phyloP scores from a whole-genome alignment of 2,329 filamentous ascomycete genomes.

The Exophiala alcalophila region DNA sequence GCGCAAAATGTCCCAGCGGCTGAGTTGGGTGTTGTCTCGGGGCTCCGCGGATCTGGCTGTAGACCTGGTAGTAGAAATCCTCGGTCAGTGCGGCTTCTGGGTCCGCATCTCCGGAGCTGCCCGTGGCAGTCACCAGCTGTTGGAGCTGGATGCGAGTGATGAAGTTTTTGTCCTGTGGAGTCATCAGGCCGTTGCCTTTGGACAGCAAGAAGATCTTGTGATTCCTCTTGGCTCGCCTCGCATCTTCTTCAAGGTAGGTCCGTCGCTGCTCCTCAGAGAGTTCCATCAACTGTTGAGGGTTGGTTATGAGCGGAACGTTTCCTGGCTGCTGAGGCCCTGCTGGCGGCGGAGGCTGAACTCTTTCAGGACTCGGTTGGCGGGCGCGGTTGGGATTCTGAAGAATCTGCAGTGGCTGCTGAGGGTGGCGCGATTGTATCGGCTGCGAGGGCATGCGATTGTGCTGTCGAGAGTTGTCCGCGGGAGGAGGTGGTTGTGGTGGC shows the following conservation, averaged over 20 bases:
- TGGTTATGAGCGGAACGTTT: slow-evolving; percentile 55
- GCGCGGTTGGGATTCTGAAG: slow-evolving; percentile 74
- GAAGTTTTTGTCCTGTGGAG: slow-evolving; percentile 98
- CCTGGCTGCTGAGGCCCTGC: slow-evolving; percentile 34
- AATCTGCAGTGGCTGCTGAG: slow-evolving; percentile 65
- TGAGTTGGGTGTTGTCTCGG: slow-evolving; percentile 89
- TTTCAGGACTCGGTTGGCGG: slow-evolving; percentile 39
- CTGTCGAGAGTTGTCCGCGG: slow-evolving; percentile 35
- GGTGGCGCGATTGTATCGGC: slow-evolving; percentile 43
- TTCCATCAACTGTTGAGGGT: slow-evolving; percentile 70
- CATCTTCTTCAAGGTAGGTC: slow-evolving; percentile 83
- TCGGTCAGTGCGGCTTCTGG: slow-evolving; percentile 79
- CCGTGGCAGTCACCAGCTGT: slow-evolving; percentile 88
- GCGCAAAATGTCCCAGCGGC: slow-evolving; percentile 91
- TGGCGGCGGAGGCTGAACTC: slow-evolving; percentile 22
- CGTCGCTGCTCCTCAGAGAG: slow-evolving; percentile 81
- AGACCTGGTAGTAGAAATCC: slow-evolving; percentile 98
- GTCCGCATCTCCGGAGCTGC: slow-evolving; percentile 75
- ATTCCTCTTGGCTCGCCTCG: slow-evolving; percentile 91
- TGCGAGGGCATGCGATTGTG: slow-evolving; percentile 32
- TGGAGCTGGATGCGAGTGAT: slow-evolving; percentile 97
- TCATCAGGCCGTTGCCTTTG: slow-evolving; percentile 96
- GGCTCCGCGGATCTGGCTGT: slow-evolving; percentile 86
- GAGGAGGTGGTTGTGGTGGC: slow-evolving; percentile 39
- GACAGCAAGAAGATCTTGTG: slow-evolving; percentile 95